Percentiles rank a stretch among this genome's conserved stretches.
Evolutionary conservation across 305 asterid species (phyloP).

Genomic region (Rubia balearica): DNA sequence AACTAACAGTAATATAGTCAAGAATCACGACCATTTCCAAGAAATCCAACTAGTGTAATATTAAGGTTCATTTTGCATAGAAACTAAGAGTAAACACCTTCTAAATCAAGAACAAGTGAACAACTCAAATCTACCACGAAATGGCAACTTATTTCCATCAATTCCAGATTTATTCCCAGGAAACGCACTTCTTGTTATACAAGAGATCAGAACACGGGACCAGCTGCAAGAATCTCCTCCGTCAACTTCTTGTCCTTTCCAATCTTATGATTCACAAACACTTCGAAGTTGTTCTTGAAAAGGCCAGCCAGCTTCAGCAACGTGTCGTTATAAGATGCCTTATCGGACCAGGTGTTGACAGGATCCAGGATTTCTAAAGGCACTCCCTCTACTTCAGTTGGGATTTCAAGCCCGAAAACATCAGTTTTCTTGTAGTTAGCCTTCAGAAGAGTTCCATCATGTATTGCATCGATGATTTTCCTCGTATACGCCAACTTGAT

Average conservation of each 20-base stretch:
- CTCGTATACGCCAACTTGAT: conserved; percentile 82
- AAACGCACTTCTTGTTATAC: background rate
- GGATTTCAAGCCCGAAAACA: conserved; percentile 79
- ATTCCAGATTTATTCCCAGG: background rate
- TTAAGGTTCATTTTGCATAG: background rate
- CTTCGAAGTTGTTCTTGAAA: conserved; percentile 80
- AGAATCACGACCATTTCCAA: background rate
- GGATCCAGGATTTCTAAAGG: conserved; percentile 89
- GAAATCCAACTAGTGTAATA: background rate
- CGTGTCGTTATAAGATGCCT: conserved; percentile 59
- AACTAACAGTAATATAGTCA: too few relatives aligned
- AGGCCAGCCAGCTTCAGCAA: conserved; percentile 71
- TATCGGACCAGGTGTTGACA: conserved; percentile 66
- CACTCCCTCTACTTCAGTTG: conserved; percentile 64
- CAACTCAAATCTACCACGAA: background rate
- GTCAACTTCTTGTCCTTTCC: conserved; percentile 59
- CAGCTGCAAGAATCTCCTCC: conserved; percentile 75
- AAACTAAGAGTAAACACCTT: background rate
- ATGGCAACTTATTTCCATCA: background rate
- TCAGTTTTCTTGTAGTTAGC: conserved; percentile 63
- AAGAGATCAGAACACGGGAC: conserved; percentile 30
- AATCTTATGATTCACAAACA: conserved; percentile 53
- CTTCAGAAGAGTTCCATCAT: conserved; percentile 54
- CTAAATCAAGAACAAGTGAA: background rate
- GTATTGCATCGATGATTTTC: conserved; percentile 88